Conservation (phyloP, 192 early-diverging fungal species). For the Phlyctochytrium planicorne region DNA sequence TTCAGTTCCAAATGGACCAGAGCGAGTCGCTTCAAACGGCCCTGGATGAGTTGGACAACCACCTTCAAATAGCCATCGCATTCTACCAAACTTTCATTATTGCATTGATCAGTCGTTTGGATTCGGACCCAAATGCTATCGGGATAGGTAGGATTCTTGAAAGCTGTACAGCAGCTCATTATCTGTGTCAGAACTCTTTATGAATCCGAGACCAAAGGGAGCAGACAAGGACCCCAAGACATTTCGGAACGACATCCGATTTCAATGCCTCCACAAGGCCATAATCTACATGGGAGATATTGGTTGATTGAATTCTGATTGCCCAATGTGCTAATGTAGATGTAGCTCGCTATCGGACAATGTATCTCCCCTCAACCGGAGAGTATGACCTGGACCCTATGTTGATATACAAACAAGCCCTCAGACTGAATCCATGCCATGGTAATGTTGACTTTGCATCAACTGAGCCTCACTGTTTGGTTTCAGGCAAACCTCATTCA, state of each 20-base stretch:
- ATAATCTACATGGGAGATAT: conserved; percentile 39
- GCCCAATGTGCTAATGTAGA: too few relatives aligned
- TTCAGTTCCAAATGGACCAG: conserved; percentile 5
- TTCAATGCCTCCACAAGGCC: conserved; percentile 21
- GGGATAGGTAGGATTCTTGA: neutral
- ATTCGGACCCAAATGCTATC: neutral
- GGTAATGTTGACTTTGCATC: conserved; percentile 16
- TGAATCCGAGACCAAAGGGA: neutral
- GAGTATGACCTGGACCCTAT: conserved; percentile 10
- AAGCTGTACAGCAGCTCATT: neutral
- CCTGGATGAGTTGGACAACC: conserved; percentile 11
- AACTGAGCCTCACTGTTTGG: conserved; percentile 2
- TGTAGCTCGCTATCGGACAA: conserved; percentile 17
- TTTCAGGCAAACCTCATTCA: conserved; percentile 37
- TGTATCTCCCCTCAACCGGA: neutral
- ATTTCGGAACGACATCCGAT: conserved; percentile 1
- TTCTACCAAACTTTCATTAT: conserved; percentile 41
- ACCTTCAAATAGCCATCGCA: conserved; percentile 26
- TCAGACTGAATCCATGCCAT: conserved; percentile 17
- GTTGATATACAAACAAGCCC: conserved; percentile 19
- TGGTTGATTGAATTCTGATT: conserved; percentile 22
- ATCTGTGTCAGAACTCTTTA: conserved; percentile 3
- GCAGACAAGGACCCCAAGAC: conserved; percentile 1
- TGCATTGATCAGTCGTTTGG: conserved; percentile 10
- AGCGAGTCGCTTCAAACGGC: conserved; percentile 6